A percentile compares a stretch with the other conserved stretches of the same genome.
Conservation (phyloP, 805 yeast genomes). For the Pichia manshurica region DNA sequence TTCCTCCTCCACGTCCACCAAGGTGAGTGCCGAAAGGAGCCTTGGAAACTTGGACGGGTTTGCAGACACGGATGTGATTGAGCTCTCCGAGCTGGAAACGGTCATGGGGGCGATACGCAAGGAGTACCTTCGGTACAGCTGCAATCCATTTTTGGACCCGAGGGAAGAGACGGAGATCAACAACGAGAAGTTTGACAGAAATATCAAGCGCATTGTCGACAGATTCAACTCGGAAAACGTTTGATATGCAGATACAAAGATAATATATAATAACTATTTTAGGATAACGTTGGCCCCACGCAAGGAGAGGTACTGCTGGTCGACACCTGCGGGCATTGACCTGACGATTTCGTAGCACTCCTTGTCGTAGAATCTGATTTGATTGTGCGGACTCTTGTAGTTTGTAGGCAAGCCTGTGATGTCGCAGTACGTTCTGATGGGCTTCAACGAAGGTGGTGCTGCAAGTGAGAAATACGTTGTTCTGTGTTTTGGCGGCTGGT, state of each 20-base stretch:
- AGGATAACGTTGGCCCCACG: constrained; percentile 85
- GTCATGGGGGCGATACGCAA: constrained; percentile 43
- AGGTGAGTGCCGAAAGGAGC: constrained; percentile 19
- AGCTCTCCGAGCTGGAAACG: constrained; percentile 16
- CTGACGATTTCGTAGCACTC: constrained; percentile 77
- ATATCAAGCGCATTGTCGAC: constrained; percentile 23
- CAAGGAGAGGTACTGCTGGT: constrained; percentile 83
- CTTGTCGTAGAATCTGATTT: constrained; percentile 71
- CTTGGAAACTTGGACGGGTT: constrained; percentile 9
- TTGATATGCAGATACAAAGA: not conserved
- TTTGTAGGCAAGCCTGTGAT: constrained; percentile 81
- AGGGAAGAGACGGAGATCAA: constrained; percentile 28
- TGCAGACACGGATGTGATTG: constrained; percentile 14
- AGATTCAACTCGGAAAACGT: constrained; percentile 18
- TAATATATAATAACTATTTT: constrained; percentile 31
- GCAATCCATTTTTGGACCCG: constrained; percentile 55
- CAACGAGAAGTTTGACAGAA: constrained; percentile 26
- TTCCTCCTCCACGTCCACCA: constrained; percentile 19
- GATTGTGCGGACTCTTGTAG: constrained; percentile 70
- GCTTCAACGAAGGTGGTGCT: constrained; percentile 85
- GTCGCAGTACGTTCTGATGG: constrained; percentile 83
- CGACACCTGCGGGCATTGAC: constrained; percentile 83
- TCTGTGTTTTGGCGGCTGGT: constrained; percentile 31
- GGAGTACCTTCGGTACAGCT: constrained; percentile 48
- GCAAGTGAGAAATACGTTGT: constrained; percentile 66